Percentiles rank a stretch among this genome's conserved stretches.
Evolutionary conservation across 345 rosid species (phyloP).

Genomic region (Euphorbia peplus): DNA sequence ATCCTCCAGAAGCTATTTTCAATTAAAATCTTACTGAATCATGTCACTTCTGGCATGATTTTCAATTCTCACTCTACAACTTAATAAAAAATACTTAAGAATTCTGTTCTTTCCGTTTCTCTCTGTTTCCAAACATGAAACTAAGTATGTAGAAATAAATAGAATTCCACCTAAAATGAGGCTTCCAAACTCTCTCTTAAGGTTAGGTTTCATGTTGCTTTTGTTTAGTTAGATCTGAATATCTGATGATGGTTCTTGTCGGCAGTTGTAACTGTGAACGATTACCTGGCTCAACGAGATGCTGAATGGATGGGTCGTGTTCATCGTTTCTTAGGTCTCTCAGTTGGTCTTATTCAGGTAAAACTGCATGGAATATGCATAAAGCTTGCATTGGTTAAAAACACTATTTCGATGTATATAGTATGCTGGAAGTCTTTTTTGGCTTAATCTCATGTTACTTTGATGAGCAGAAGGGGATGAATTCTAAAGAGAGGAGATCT

Average conservation of each 20-base stretch:
- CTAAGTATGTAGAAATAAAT: too few species aligned
- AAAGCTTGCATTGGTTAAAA: not conserved
- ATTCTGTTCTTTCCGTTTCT: too few species aligned
- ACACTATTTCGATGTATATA: not conserved
- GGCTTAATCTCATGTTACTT: conserved; percentile 18
- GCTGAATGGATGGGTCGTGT: conserved; percentile 99
- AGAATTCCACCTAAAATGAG: too few species aligned
- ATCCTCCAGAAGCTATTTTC: too few species aligned
- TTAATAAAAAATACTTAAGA: too few species aligned
- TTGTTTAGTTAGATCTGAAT: not conserved
- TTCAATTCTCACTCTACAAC: too few species aligned
- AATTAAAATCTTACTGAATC: too few species aligned
- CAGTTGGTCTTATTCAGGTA: conserved; percentile 97
- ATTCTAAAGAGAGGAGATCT: conserved; percentile 68
- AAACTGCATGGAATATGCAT: not conserved
- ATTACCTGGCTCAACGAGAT: conserved; percentile 95
- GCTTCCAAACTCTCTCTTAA: not conserved
- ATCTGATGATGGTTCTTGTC: conserved; percentile 23
- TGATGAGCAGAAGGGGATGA: conserved; percentile 71
- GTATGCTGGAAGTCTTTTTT: conserved; percentile 5
- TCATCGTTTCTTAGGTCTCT: conserved; percentile 86
- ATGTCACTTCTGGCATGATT: too few species aligned
- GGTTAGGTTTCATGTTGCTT: not conserved
- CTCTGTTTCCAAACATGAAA: too few species aligned
- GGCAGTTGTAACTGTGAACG: conserved; percentile 94